Evolutionary conservation across 2,329 filamentous ascomycete species (phyloP), one percentile per base, ranked within the genome.

Genomic region (Chrysoporthe austroafricana): DNA sequence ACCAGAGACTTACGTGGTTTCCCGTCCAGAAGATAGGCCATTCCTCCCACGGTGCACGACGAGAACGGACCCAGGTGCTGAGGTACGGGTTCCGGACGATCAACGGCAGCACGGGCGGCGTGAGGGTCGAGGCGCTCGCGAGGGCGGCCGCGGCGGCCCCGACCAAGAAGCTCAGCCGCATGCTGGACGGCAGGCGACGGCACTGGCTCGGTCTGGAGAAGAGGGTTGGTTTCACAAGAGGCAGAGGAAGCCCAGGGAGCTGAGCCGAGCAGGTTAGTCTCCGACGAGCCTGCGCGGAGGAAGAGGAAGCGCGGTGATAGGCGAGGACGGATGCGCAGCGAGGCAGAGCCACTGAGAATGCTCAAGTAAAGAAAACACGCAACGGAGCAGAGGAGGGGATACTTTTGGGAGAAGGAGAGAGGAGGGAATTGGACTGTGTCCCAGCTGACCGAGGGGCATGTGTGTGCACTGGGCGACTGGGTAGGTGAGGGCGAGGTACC

Each of bases 31-130:
- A 79, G 77, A 95, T 95, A 34, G 93, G 93, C 93, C 93, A 97
- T 79, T 88, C 86, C 64, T 88, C 85, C 93, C 93, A 96, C 1
- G 93, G 93, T 58, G 85, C 84, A 66, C 90, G 86, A 72, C 93
- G 85, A 52, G 92, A 77, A 86, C 85, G 60, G 66, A 93, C 76
- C 86, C 86, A 89, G 44, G 85, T 83, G 74, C 85, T 88, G 66
- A 89, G 75, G 72, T 89, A 89, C 8, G 86, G 86, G 72, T 86
- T 88, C 54, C 86, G 82, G 36, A 89, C 86, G 66, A 85, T 80
- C 66, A 89, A 77, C 9, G 86, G 86, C 52, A 89, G 73, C 8
- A 87, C 85, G 2, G 85, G 84, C 7, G 86, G 86, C 2, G 82
- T 86, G 57, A 88, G 79, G 4, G 79, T 83, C 43, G 85, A 87